Evolutionary conservation across 2,329 filamentous ascomycete species (phyloP).

Genomic region (Aspergillus pseudonomiae): DNA sequence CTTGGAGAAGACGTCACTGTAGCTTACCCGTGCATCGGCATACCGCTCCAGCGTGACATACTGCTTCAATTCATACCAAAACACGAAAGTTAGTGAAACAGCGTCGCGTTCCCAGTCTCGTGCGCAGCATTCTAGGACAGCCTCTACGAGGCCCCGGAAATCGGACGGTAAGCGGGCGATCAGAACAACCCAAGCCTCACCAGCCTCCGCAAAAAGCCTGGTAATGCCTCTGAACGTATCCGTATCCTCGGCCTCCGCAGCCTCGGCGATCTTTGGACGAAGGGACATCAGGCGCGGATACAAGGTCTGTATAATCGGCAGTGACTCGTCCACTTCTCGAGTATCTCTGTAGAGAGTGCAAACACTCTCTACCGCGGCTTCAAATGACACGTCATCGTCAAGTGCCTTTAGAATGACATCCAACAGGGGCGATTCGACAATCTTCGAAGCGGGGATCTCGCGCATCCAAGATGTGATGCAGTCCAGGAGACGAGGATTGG

Average conservation of each 20-base stretch:
- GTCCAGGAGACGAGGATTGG: slow-evolving; percentile 87
- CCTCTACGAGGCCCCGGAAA: slow-evolving; percentile 84
- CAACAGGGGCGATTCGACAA: slow-evolving; percentile 84
- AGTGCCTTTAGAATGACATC: slow-evolving; percentile 78
- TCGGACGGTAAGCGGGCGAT: slow-evolving; percentile 81
- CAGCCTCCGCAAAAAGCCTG: slow-evolving; percentile 87
- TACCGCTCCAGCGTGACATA: slow-evolving; percentile 91
- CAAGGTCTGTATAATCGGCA: slow-evolving; percentile 77
- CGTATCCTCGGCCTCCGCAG: slow-evolving; percentile 77
- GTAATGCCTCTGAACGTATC: slow-evolving; percentile 88
- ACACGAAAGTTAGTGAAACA: slow-evolving; percentile 90
- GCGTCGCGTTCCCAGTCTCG: slow-evolving; percentile 88
- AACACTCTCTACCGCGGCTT: slow-evolving; percentile 87
- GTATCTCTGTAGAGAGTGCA: slow-evolving; percentile 92
- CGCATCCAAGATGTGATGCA: slow-evolving; percentile 97
- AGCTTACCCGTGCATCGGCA: slow-evolving; percentile 74
- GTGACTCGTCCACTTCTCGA: slow-evolving; percentile 86
- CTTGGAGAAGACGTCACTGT: slow-evolving; percentile 81
- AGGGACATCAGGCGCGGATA: slow-evolving; percentile 80
- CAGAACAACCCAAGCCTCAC: slow-evolving; percentile 89
- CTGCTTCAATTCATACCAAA: slow-evolving; percentile 99
- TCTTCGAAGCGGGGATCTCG: slow-evolving; percentile 81
- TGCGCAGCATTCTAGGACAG: slow-evolving; percentile 86
- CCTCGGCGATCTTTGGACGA: slow-evolving; percentile 72
- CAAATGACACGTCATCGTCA: slow-evolving; percentile 74